Evolutionary conservation across 2,329 filamentous ascomycete genomes (phyloP), one percentile per base, ranked within the genome.

Genomic region (Colletotrichum agaves): DNA sequence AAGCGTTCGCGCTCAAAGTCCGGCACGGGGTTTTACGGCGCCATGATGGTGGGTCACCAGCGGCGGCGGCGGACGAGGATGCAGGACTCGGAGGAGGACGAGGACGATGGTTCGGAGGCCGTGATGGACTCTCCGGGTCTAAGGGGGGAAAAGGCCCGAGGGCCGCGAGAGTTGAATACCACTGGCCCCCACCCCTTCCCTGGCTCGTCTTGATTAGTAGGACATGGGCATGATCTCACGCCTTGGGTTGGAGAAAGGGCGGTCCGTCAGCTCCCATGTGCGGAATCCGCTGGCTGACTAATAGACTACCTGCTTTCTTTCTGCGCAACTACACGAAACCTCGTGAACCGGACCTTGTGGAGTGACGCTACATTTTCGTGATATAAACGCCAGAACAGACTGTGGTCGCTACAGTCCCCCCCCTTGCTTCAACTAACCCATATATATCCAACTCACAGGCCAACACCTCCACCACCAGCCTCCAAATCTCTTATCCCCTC

Each of bases 281-380:
- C 35, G 35, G 33, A 39, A 17, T 35, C 13, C 37, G 37, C 52
- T 33, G 52, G 35, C 52, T 39, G 52, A 21, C 46, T 53, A 67
- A 64, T 59, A 59, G 64, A 64, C 44, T 59, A 67, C 47, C 53
- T 53, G 44, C n/a, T 12, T 53, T 58, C 50, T 67, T 64, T 67
- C 37, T 59, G 53, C 46, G 49, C 41, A 31, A 27, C 13, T 12
- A 49, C 5, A 10, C 1, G 17, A 27, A 21, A 12, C 21, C 27
- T 27, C 10, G 23, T 35, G 46, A 27, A 8, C 27, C 8, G 27
- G 27, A 27, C 27, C 27, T 27, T 13, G 49, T 52, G 49, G 35
- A 21, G 49, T 17, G 6, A 27, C 8, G 27, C 27, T 27, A 27
- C 6, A 27, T 27, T 4, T 4, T 27, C 4, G 6, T 27, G 23